These are phyloP conservation scores for Barbarea vulgaris DNA, from an alignment of 345 rosid species.

Conservation along the genomic window DNA sequence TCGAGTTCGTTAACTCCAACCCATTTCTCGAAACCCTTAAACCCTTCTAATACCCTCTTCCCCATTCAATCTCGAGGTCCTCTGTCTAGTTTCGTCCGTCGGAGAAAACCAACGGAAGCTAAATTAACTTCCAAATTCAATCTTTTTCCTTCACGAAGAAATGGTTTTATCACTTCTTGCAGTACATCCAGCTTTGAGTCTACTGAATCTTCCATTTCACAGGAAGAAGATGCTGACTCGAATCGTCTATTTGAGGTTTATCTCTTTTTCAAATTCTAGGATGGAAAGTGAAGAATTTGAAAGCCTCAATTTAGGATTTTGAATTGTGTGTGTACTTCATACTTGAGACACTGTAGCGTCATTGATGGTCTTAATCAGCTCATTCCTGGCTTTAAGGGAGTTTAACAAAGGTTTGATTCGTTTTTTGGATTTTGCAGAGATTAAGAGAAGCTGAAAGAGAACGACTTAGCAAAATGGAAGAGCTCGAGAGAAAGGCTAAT, in stretches of 20 bases:
- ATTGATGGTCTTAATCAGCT: background rate
- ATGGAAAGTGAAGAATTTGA: constrained; percentile 4
- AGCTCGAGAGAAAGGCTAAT: constrained; percentile 73
- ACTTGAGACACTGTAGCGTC: background rate
- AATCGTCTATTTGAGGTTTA: constrained; percentile 60
- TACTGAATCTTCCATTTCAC: constrained; percentile 22
- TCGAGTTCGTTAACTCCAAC: constrained; percentile 47
- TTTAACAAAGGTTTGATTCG: background rate
- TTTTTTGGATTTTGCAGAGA: constrained; percentile 46
- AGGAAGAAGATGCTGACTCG: constrained; percentile 55
- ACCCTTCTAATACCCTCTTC: constrained; percentile 40
- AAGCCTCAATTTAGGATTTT: background rate
- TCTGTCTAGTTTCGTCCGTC: constrained; percentile 23
- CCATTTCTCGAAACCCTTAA: constrained; percentile 39
- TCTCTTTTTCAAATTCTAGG: constrained; percentile 7
- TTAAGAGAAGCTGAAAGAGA: constrained; percentile 68
- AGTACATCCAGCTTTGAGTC: constrained; percentile 48
- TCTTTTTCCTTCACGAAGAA: constrained; percentile 19
- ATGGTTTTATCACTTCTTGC: constrained; percentile 34
- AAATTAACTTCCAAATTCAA: constrained; percentile 21
- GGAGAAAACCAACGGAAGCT: constrained; percentile 31
- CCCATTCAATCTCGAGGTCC: constrained; percentile 32
- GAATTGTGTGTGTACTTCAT: background rate
- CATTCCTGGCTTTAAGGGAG: background rate
- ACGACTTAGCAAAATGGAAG: constrained; percentile 67